Conservation (phyloP, 2,329 filamentous ascomycete species). For the Sarocladium oryzae region DNA sequence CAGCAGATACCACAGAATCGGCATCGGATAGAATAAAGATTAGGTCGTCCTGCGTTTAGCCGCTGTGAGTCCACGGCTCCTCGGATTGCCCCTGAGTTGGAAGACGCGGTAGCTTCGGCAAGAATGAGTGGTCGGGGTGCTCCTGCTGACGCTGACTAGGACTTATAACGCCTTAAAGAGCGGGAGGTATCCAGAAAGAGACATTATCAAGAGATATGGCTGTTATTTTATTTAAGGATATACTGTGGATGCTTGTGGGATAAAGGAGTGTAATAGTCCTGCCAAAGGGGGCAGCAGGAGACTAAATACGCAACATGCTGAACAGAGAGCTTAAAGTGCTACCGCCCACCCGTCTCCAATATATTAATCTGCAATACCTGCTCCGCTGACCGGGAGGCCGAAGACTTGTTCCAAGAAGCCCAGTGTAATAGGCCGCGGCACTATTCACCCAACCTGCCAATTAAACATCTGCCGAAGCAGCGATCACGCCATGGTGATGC, state of each 20-base stretch:
- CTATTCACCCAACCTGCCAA: slow-evolving; percentile 3
- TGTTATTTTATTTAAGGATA: not conserved
- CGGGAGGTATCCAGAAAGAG: not conserved
- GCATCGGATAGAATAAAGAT: not conserved
- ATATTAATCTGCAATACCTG: not conserved
- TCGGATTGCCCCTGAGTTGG: not conserved
- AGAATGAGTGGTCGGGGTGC: not conserved
- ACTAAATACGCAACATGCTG: slow-evolving; percentile 5
- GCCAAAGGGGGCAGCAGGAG: not conserved
- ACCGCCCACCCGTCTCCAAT: not conserved
- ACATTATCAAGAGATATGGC: not conserved
- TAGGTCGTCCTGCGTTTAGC: not conserved
- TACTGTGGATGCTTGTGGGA: not conserved
- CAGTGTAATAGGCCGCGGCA: not conserved
- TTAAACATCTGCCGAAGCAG: slow-evolving; percentile 1
- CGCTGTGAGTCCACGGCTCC: not conserved
- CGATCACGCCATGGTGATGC: not conserved
- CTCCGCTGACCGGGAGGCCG: not conserved
- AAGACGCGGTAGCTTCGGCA: not conserved
- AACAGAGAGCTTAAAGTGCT: slow-evolving; percentile 1
- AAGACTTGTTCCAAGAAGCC: not conserved
- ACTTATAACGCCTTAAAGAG: not conserved
- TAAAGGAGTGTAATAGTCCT: not conserved
- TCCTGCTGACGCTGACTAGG: not conserved
- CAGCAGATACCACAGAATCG: not conserved